phyloP scores from a whole-genome alignment of 2,329 filamentous ascomycete species.

The Phaeosphaeriaceae sp. region DNA sequence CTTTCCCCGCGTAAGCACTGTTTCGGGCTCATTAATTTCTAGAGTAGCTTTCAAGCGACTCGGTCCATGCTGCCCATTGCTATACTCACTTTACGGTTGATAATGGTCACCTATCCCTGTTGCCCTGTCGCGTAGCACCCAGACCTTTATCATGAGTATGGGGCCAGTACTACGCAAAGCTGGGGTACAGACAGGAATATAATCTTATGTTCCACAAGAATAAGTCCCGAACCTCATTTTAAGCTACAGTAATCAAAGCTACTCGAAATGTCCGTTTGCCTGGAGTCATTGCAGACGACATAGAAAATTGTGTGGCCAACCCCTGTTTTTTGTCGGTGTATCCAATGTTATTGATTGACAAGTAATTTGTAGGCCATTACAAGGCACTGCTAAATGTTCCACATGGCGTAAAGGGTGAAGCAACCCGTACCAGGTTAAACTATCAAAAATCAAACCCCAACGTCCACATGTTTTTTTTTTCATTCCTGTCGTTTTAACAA shows the following conservation, averaged over 20 bases:
- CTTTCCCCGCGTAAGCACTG: conserved; percentile 9
- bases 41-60: conserved; percentile 7
- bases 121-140: conserved; percentile 11
- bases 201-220: conserved; percentile 19
- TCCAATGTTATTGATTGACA: too few species aligned
- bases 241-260: background rate
- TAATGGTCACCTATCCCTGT: background rate
- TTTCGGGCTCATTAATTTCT: background rate
- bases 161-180: conserved; percentile 9
- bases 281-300: too few species aligned
- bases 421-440: too few species aligned
- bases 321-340: too few species aligned
- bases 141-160: conserved; percentile 7
- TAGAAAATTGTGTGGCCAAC: too few species aligned
- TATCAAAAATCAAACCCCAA: too few species aligned
- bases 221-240: background rate
- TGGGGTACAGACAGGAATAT: conserved; percentile 8
- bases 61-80: conserved; percentile 19
- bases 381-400: too few species aligned
- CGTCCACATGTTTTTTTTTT: too few species aligned
- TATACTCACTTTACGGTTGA: background rate
- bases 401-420: too few species aligned
- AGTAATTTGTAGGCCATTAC: too few species aligned
- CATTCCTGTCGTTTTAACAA: too few species aligned
- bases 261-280: too few species aligned